Base-by-base conservation (phyloP, 2,329 filamentous ascomycete species). In the Cladosporium sp. region DNA sequence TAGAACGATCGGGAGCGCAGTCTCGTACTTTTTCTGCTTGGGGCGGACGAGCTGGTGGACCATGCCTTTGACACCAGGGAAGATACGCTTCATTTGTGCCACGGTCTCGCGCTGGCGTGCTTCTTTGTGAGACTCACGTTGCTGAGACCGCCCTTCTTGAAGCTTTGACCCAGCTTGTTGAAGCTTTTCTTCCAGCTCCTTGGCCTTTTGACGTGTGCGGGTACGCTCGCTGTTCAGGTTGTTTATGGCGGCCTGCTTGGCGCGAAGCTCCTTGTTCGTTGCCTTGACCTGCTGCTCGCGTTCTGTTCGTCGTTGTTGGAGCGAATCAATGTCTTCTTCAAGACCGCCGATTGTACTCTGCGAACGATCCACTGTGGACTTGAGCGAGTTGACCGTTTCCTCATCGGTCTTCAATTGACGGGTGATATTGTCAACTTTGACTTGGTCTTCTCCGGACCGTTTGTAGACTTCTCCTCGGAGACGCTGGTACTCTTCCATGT, bases 21-120 rank as follows among this genome's bases (percentile, higher is more conserved):
- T 89, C 58, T 93, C 88, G 64, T 85, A 98, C 69, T 96, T 97
- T 72, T 95, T 96, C 73, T 96, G 89, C 70, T 96, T 97, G 1
- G 93, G 92, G 59, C 89, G 91, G 74, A 93, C 96, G 40, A 98
- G 80, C 59, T 95, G 89, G 57, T 89, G 89, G 43, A 97, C 82
- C 43, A 92, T 85, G 16, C 93, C 93, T 60, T 88, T 88, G 42
- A 98, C 92, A 43, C 92, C 92, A 1, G 90, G 89, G 62, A 90
- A 95, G 58, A 95, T 87, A 49, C 90, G 86, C 70, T 95, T 95
- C 63, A 98, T 77, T 32, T 88, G 85, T 9, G 85, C 83, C 33
- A 97, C 85, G 65, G 89, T 87, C 66, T 95, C 91, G 63, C 89
- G 89, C 64, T 86, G 83, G 54, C 84, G 79, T 22, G 81, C 73